Evolutionary conservation across 352 stramenopile species (phyloP), one percentile per base, ranked within the genome.

Genomic region (Elongisporangium undulatum): DNA sequence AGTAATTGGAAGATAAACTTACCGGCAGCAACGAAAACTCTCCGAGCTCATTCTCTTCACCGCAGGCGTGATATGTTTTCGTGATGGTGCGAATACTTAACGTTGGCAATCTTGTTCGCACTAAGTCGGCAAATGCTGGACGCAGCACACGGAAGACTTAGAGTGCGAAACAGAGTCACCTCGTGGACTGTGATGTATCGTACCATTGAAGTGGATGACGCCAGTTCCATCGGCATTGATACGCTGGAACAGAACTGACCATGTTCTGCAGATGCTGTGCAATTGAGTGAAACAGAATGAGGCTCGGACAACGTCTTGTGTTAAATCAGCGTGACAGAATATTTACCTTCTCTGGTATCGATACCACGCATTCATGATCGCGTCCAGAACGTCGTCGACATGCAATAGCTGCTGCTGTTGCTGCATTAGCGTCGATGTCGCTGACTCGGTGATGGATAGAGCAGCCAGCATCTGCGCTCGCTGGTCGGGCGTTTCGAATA

Each of bases 1-100:
- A 29, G 24, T n/a, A 21, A 12, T 45, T 55, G 59, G 26, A 55
- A 41, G 3, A 55, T 49, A 57, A 57, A 64, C 77, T 51, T 74
- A 89, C 82, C 56, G 72, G 72, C 19, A 76, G 64, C 49, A 94
- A 62, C 49, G 69, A 72, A 34, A 89, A 87, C 19, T 93, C 82
- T n/a, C 82, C 83, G 8, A 90, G 62, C 16, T 93, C 82, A 52
- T 91, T 95, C 57, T 93, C 85, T 76, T 95, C 82, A 7, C 82
- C 82, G 24, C 79, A 91, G 34, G 78, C 68, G 55, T 91, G 82
- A 53, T 86, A 93, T 13, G 87, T 68, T 26, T 90, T 89, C 58
- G 87, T 67, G 24, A 95, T 68, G 1, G 53, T 65, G 16, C 75
- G 77, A 24, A 76, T 68, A 26, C 90, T 76, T 41, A 89, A 49